These are phyloP conservation scores for Eucalyptus cloeziana DNA, from an alignment of 345 rosid species.

Conservation along the genomic window DNA sequence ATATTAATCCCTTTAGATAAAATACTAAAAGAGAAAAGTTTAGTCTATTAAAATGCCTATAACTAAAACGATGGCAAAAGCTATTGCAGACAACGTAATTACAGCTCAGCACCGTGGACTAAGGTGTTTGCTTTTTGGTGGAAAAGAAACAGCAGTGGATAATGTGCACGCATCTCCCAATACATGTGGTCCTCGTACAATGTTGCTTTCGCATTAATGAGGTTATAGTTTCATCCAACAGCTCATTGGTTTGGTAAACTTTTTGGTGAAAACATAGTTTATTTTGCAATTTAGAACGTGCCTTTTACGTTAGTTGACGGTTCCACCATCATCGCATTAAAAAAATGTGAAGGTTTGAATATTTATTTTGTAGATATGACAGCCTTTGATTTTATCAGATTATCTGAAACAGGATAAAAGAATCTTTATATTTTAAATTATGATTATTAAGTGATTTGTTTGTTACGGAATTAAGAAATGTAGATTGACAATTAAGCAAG, in stretches of 20 bases:
- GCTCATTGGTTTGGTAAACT: neutral
- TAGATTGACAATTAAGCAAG: neutral
- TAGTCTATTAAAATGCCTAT: neutral
- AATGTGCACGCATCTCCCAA: neutral
- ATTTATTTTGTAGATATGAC: neutral
- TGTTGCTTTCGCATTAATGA: neutral
- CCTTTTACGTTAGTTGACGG: neutral
- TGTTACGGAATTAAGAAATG: neutral
- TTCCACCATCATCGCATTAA: neutral
- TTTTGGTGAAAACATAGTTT: neutral
- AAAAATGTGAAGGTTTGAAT: neutral
- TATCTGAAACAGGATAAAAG: neutral
- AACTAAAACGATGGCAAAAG: neutral
- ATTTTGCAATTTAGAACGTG: neutral
- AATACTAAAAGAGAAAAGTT: neutral
- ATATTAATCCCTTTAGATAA: neutral
- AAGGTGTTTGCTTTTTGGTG: neutral
- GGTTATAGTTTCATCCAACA: neutral
- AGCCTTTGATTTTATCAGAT: neutral
- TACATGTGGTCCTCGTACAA: neutral
- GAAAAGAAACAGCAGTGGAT: neutral
- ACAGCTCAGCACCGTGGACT: neutral
- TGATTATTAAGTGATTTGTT: neutral
- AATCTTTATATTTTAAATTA: neutral
- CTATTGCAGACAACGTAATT: neutral